Percentiles rank a stretch among this genome's conserved stretches.
phyloP scores from a whole-genome alignment of 441 rosid genomes.

The Erodium chrysanthum region DNA sequence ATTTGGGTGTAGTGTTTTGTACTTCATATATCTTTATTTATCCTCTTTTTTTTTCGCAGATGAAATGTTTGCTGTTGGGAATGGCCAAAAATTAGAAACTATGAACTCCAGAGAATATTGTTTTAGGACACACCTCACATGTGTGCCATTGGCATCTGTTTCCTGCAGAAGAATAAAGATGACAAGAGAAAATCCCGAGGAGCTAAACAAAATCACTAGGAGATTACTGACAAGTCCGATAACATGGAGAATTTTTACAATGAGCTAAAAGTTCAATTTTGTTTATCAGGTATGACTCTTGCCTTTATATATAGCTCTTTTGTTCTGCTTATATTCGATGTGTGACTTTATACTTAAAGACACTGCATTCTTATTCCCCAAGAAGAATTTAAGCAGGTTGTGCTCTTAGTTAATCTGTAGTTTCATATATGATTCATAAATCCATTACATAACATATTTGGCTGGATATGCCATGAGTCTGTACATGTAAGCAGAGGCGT shows the following conservation, averaged over 20 bases:
- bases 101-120: constrained; percentile 3
- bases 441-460: not conserved
- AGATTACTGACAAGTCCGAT: too few species aligned
- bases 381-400: not conserved
- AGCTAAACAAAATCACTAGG: not conserved
- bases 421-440: not conserved
- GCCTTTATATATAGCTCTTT: not conserved
- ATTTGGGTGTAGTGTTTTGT: not conserved
- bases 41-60: not conserved
- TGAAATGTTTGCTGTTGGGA: not conserved
- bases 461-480: not conserved
- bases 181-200: not conserved
- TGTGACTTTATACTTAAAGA: not conserved
- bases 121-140: constrained; percentile 5
- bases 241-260: too few species aligned
- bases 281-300: not conserved
- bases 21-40: not conserved
- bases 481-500: not conserved
- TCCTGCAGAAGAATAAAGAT: not conserved
- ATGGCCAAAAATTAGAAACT: not conserved
- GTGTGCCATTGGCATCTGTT: not conserved
- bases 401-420: not conserved
- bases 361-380: not conserved
- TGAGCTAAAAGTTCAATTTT: too few species aligned
- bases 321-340: too few species aligned